Evolutionary conservation across 2,329 filamentous ascomycete species (phyloP), one percentile per base, ranked within the genome.

Genomic region (Hypoxylon sp.): DNA sequence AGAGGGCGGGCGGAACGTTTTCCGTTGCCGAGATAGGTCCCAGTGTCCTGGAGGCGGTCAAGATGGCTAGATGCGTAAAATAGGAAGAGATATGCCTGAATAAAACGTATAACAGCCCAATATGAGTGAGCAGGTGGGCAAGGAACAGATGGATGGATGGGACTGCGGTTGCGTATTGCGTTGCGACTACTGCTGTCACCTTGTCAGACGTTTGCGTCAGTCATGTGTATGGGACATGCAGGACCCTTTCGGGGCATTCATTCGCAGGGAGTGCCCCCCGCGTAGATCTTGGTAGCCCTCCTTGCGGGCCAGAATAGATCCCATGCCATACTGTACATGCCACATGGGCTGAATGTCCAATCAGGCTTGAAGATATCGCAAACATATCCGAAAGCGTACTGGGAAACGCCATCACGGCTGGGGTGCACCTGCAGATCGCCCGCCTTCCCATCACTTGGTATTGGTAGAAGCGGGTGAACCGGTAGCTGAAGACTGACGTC

Each of bases 151-250:
- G 46, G 56, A 32, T 66, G 32, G 37, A 24, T 52, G 52, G 31
- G 17, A 62, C 48, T 68, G 68, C 65, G 24, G 42, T 65, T 70
- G 61, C 44, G 65, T 66, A 66, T 68, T 62, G 63, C 39, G 53
- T 58, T 68, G 57, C 56, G 61, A 65, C 59, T 55, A 48, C 53
- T 67, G 59, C 61, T 68, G 68, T 62, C 54, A 65, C 62, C 50
- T 48, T 66, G 68, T 63, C 50, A 62, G 59, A 70, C 68, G 68
- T 70, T 68, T 70, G 68, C 65, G 65, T 71, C 69, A 69, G 69
- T 71, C 69, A 71, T 71, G 67, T 67, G 63, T 60, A 69, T 69
- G 53, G 69, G 53, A 69, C 55, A 63, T 71, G 62, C 69, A 67
- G 63, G 66, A 64, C 69, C 67, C 69, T 31, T 66, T 65, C 62